These are phyloP conservation scores for Peronospora destructor DNA, from an alignment of 352 stramenopile species.

Conservation along the genomic window DNA sequence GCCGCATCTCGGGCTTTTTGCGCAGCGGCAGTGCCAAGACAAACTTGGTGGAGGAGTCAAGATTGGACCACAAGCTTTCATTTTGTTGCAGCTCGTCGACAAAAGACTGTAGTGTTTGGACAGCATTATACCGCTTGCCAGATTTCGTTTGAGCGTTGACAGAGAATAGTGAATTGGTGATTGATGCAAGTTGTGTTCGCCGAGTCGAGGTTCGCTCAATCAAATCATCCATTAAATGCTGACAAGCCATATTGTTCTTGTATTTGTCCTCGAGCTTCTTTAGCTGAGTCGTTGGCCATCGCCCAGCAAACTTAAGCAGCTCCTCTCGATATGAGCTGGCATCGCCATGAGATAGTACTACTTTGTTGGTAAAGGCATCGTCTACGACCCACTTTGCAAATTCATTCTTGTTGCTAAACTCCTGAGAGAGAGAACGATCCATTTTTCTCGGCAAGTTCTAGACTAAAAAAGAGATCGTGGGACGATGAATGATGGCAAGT, in stretches of 20 bases:
- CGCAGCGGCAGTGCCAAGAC: constrained; percentile 24
- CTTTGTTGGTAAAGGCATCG: constrained; percentile 10
- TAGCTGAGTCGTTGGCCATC: constrained; percentile 23
- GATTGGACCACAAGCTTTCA: constrained; percentile 16
- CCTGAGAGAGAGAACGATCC: constrained; percentile 15
- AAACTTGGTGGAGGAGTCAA: constrained; percentile 27
- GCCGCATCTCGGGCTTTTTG: constrained; percentile 31
- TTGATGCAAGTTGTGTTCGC: constrained; percentile 25
- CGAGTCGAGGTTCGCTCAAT: constrained; percentile 10
- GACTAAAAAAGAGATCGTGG: constrained; percentile 5
- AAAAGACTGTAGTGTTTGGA: constrained; percentile 20
- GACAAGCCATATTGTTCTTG: neutral
- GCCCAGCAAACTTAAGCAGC: constrained; percentile 24
- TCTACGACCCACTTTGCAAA: constrained; percentile 31
- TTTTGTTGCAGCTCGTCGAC: constrained; percentile 23
- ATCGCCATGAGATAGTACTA: constrained; percentile 13
- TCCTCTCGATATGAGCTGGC: constrained; percentile 24
- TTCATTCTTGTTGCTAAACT: constrained; percentile 27
- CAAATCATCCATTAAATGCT: constrained; percentile 10
- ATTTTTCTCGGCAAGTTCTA: constrained; percentile 10
- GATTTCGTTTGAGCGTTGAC: constrained; percentile 24
- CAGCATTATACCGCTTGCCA: constrained; percentile 17
- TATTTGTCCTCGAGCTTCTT: constrained; percentile 20
- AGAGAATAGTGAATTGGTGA: constrained; percentile 25
- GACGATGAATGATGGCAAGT: constrained; percentile 1